Evolutionary conservation across 176 grass and related monocot species (phyloP), one percentile per base, ranked within the genome.

Genomic region (Guadua angustifolia): DNA sequence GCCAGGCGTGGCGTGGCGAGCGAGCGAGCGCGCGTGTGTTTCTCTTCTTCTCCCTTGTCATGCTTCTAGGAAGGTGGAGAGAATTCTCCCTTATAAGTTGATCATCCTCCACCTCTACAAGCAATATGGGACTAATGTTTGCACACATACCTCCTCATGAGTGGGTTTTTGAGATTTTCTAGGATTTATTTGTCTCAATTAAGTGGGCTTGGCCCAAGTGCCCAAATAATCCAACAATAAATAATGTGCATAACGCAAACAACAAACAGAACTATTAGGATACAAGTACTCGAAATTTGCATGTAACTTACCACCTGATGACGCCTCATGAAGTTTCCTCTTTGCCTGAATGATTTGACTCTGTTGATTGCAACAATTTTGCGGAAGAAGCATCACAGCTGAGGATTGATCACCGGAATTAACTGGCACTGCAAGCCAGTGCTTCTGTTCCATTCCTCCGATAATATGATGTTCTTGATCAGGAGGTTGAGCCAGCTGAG

Each of bases 351-450:
- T 47, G 69, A 25, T 26, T 71, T 71, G n/a, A 26, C 2, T 71
- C 69, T 71, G 69, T 44, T 22, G 69, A 71, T 71, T 22, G 47
- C 69, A 47, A 71, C 22, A 46, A 12, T 16, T 47, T 71, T 24
- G 5, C 6, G 5, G n/a, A 43, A 13, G 68, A 70, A 71, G 42
- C 18, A 55, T 19, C 15, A 21, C 1, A 55, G 5, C 52, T 19
- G 18, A 55, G 52, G 52, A 55, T 7, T 1, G 52, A 51, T 51
- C 49, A 51, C 4, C 17, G 49, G 0, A 51, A 16, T 51, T 51
- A 51, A 51, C 14, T 51, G 49, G 49, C 49, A 17, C 49, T 5
- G 49, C 3, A 14, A 51, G 13, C 49, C 3, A 17, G 17, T 55
- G 0, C 17, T 7, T 55, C 52, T 55, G 52, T 21, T 18, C 17